Conservation (phyloP, 2,329 filamentous ascomycete species). For the Ophiocordyceps sinensis region DNA sequence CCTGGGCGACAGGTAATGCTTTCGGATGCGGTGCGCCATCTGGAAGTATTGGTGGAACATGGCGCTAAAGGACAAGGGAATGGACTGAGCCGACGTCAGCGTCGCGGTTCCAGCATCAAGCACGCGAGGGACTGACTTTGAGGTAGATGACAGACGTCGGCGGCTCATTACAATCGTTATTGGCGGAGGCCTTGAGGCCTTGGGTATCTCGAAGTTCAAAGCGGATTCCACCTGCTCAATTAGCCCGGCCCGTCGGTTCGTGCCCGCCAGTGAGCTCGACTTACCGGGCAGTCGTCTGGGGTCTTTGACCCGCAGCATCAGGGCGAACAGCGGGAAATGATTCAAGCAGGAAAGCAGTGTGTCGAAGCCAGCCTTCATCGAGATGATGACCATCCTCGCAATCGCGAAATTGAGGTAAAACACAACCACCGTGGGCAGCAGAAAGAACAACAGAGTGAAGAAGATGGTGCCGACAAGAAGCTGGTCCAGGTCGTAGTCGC, state of each 20-base stretch:
- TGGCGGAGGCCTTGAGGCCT: slow-evolving; percentile 26
- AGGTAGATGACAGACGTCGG: slow-evolving; percentile 74
- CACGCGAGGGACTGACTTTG: slow-evolving; percentile 42
- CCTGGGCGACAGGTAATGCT: slow-evolving; percentile 82
- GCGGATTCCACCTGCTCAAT: slow-evolving; percentile 46
- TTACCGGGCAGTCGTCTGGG: slow-evolving; percentile 71
- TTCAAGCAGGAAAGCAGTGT: slow-evolving; percentile 88
- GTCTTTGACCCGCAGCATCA: slow-evolving; percentile 94
- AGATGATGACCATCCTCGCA: slow-evolving; percentile 89
- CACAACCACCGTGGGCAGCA: slow-evolving; percentile 86
- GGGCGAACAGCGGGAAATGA: slow-evolving; percentile 91
- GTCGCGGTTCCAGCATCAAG: not conserved
- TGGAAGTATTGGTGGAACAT: slow-evolving; percentile 98
- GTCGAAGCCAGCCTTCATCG: slow-evolving; percentile 79
- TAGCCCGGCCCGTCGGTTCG: slow-evolving; percentile 1
- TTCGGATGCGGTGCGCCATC: slow-evolving; percentile 78
- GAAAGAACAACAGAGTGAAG: slow-evolving; percentile 88
- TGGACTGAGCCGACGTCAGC: slow-evolving; percentile 40
- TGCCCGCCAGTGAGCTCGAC: slow-evolving; percentile 6
- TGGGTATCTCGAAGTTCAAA: slow-evolving; percentile 77
- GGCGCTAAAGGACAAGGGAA: slow-evolving; percentile 76
- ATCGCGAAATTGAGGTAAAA: slow-evolving; percentile 96
- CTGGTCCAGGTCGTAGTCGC: slow-evolving; percentile 96
- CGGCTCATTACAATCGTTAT: slow-evolving; percentile 28
- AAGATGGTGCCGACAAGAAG: slow-evolving; percentile 90